Evolutionary conservation across 164 flowering plant genomes (phyloP).

Genomic region (Vitis cinerea): DNA sequence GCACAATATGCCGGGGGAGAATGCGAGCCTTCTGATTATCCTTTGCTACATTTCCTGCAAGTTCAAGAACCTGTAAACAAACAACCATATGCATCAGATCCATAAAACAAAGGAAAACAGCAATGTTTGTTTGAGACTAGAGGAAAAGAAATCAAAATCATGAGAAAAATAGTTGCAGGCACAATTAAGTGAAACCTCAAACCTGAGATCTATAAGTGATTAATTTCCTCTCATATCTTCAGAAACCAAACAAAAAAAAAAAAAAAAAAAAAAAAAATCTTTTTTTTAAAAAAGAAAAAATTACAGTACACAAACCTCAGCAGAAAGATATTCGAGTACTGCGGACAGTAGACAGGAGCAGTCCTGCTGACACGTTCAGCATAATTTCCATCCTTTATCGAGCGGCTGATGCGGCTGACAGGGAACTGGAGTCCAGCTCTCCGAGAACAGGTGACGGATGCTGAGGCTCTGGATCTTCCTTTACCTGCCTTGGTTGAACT

Average conservation of each 20-base stretch:
- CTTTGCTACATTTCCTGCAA: slow-evolving; percentile 71
- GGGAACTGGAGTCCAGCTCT: slow-evolving; percentile 75
- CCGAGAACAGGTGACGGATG: slow-evolving; percentile 47
- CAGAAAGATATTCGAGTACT: slow-evolving; percentile 62
- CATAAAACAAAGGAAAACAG: no score
- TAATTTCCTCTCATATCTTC: background rate
- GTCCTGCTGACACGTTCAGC: slow-evolving; percentile 67
- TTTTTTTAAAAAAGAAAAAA: background rate
- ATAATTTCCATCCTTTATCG: slow-evolving; percentile 58
- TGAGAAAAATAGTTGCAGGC: no score
- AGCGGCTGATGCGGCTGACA: slow-evolving; percentile 63
- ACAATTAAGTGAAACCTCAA: background rate
- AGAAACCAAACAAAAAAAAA: background rate
- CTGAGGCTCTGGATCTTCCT: slow-evolving; percentile 51
- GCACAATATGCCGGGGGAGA: slow-evolving; percentile 68
- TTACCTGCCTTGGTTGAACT: slow-evolving; percentile 42
- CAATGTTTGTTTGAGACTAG: no score
- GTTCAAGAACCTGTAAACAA: slow-evolving; percentile 51
- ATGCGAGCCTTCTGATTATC: slow-evolving; percentile 72
- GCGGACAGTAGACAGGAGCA: slow-evolving; percentile 64
- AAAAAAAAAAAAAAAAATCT: background rate
- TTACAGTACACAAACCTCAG: slow-evolving; percentile 37
- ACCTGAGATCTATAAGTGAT: background rate
- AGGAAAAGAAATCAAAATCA: no score
- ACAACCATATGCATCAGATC: background rate